Base-by-base conservation (phyloP, 305 asterid genomes). In the Fraxinus ornus region DNA sequence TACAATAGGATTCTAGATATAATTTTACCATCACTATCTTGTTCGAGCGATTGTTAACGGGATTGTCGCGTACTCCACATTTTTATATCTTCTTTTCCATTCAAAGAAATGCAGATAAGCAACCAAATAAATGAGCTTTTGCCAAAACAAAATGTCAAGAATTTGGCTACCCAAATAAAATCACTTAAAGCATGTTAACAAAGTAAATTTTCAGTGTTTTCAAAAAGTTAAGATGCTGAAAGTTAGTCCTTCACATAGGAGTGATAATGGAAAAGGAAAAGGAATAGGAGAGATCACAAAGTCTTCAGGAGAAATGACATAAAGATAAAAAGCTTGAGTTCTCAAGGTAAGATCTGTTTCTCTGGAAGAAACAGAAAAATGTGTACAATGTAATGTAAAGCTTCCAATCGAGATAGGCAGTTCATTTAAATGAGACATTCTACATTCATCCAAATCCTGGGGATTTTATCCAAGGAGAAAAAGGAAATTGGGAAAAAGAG, bases 11-110 rank as follows among this genome's bases (percentile, higher is more conserved):
- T 15, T 44, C 55, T 12, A 41, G 15, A 77, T 57, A 73, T 74
- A 64, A 66, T 81, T 75, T 28, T 57, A 32, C 81, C 39, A 74
- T 30, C 26, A 28, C 80, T 78, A 83, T 44, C 55, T 35, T 71
- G 75, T 73, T 36, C 70, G 21, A 21, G 19, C 0, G 0, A 32
- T 64, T 64, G 47, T 39, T 39, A 39, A 64, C 0, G 73, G 73
- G 17, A 13, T 22, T 0, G 0, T 10, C 35, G 0, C 28, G 33
- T 24, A 3, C 4, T 19, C 47, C 47, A 39, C 47, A 55, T 47
- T 10, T 39, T 0, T 12, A 47, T 47, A 47, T 47, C 57, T 47
- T 0, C 6, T 47, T 12, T 47, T 47, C 57, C 57, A 0, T 47
- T 47, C 57, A 49, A 49, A 49, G 21, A 49, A 49, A 49, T 49